Evolutionary conservation across 495 filamentous ascomycete species (phyloP), one percentile per base, ranked within the genome.

Genomic region (Neurospora hispaniola): DNA sequence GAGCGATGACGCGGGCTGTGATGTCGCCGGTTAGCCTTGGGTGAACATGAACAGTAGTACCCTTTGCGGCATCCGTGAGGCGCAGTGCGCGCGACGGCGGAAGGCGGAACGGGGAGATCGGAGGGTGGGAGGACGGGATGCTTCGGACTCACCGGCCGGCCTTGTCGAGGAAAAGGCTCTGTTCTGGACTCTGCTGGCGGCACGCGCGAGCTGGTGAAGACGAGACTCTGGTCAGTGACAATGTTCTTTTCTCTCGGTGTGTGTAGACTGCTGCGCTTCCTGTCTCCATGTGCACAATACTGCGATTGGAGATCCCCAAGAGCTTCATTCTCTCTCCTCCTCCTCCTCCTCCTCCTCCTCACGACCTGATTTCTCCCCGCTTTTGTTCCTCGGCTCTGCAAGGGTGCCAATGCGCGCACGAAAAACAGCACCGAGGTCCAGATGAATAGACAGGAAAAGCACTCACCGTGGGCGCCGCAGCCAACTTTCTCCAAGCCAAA

Each of bases 161-260:
- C 90, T 87, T 71, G 95, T 94, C 54, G 92, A 92, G 72, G 95
- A 96, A 85, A 99, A 98, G 31, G 88, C 84, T 79, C 94, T 89
- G 76, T 85, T 86, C 79, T 92, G 87, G 77, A 72, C 80, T 75
- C 71, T 76, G 68, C 75, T 80, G 46, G 82, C 76, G 77, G 80
- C 80, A 78, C 85, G 82, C 76, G 86, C 84, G 73, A 88, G 79
- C 86, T 88, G 74, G 41, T 38, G 69, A 74, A 48, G 43, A 18
- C 54, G 54, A 66, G 54, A 38, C 27, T 62, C 54, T 35, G 54
- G 27, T 66, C 54, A 66, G 54, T 66, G 35, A 66, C 54, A 14
- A 35, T 66, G 27, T 35, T 23, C 71, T 72, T 41, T 31, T 72
- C 71, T 59, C 23, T 23, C 14, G 23, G 4, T 39, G 35, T 2